A percentile compares a stretch with the other conserved stretches of the same genome.
These are phyloP conservation scores for Corymbia citriodora DNA, from an alignment of 441 rosid genomes.

Conservation along the genomic window DNA sequence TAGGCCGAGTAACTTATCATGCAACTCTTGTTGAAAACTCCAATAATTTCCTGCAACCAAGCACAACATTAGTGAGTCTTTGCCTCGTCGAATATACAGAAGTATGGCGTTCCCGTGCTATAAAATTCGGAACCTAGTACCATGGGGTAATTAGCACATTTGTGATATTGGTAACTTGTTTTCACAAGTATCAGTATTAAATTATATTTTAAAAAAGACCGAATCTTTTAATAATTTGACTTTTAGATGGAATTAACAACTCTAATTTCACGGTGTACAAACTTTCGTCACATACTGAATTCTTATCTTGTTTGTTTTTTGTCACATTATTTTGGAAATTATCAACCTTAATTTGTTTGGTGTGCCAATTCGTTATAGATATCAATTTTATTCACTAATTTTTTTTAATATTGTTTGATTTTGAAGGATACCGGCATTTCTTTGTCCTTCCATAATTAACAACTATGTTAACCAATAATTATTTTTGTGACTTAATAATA, in stretches of 20 bases:
- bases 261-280: neutral
- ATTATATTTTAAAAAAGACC: neutral
- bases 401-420: neutral
- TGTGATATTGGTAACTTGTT: neutral
- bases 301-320: too few species aligned
- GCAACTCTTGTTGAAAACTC: slow-evolving; percentile 51
- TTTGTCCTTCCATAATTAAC: neutral
- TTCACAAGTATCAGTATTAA: too few species aligned
- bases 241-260: neutral
- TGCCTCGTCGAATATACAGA: neutral
- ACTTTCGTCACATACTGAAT: neutral
- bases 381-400: too few species aligned
- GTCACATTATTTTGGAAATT: too few species aligned
- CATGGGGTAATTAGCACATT: neutral
- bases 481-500: too few species aligned
- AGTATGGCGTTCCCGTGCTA: neutral
- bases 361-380: too few species aligned
- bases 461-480: neutral
- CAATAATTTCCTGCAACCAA: slow-evolving; percentile 33
- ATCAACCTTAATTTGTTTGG: too few species aligned
- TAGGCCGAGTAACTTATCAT: slow-evolving; percentile 41
- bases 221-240: neutral
- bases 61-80: neutral
- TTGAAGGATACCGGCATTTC: neutral
- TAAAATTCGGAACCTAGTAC: neutral